These are phyloP conservation scores for Lipomyces mesembrius DNA, from an alignment of 805 yeast genomes.

Conservation along the genomic window DNA sequence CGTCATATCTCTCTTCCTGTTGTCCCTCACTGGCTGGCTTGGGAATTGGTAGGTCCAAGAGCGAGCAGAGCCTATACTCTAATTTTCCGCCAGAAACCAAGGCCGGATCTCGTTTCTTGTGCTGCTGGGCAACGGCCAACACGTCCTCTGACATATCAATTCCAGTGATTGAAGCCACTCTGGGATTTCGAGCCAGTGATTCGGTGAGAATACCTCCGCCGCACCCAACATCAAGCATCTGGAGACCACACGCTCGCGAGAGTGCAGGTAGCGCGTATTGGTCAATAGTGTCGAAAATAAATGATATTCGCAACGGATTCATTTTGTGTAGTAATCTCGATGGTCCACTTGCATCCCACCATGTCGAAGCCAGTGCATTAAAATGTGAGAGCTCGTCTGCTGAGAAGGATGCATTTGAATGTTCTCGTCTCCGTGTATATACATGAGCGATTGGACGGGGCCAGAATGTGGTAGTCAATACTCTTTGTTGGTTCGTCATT, in stretches of 20 bases:
- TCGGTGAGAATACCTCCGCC: conserved; percentile 97
- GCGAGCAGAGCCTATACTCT: conserved; percentile 50
- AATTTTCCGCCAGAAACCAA: conserved; percentile 49
- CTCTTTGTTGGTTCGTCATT: not conserved
- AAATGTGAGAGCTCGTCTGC: conserved; percentile 77
- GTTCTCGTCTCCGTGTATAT: not conserved
- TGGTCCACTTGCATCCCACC: conserved; percentile 98
- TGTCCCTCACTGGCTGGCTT: conserved; percentile 48
- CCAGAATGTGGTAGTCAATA: not conserved
- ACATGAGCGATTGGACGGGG: not conserved
- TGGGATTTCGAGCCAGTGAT: conserved; percentile 73
- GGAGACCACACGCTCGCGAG: conserved; percentile 68
- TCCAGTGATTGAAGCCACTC: conserved; percentile 69
- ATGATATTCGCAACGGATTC: conserved; percentile 89
- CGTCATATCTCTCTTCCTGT: conserved; percentile 59
- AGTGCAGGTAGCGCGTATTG: conserved; percentile 60
- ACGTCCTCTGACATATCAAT: conserved; percentile 87
- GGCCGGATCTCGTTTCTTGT: conserved; percentile 67
- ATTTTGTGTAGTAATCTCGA: conserved; percentile 92
- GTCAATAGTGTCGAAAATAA: conserved; percentile 66
- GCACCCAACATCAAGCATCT: conserved; percentile 88
- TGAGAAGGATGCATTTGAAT: conserved; percentile 22
- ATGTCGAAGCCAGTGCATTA: conserved; percentile 82
- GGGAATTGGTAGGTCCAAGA: conserved; percentile 58
- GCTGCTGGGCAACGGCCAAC: conserved; percentile 74